Evolutionary conservation across 2,329 filamentous ascomycete species (phyloP), one percentile per base, ranked within the genome.

Genomic region (Diplodia scrobiculata): DNA sequence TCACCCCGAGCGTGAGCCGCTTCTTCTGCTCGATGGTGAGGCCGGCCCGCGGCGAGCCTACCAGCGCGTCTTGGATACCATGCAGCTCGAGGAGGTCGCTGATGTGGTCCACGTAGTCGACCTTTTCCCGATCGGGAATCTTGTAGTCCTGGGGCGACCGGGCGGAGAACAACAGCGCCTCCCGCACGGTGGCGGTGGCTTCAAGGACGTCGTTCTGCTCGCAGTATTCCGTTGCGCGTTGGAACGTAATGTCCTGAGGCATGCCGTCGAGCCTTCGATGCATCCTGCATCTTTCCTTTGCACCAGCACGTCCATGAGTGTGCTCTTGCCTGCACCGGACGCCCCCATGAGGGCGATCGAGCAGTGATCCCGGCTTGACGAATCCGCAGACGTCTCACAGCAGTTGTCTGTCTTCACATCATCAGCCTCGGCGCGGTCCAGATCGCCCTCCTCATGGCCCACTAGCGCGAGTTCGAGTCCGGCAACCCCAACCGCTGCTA

Each of bases 1-100:
- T 94, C 19, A 98, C 93, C 78, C 92, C 94, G 69, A 98, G 96
- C 0, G 93, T 97, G 6, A 97, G 84, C 73, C 92, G 90, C 76
- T 89, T 89, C 21, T 86, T 82, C 74, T 21, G 21, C 21, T 21
- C 21, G 21, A 21, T 21, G 21, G 21, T 21, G 1, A 21, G 21
- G 21, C 21, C 21, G 21, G 21, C 21, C 21, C 21, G 1, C 21
- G 21, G 21, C 21, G 21, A 21, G 21, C 21, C 21, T 21, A 21
- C 21, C 21, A 21, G 21, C 21, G 21, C 21, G 21, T 21, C 21
- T 21, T 21, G 21, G 21, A 21, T 21, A 21, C 1, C 21, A 1
- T 1, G 21, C 21, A 21, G 21, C 21, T 21, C 21, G 21, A 21
- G 21, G 21, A 21, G 21, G 21, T 1, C 21, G 21, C 1, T 21